Percentiles rank a stretch among this genome's conserved stretches.
phyloP scores from a whole-genome alignment of 2,329 filamentous ascomycete species.

The Aspergillus neoniger region DNA sequence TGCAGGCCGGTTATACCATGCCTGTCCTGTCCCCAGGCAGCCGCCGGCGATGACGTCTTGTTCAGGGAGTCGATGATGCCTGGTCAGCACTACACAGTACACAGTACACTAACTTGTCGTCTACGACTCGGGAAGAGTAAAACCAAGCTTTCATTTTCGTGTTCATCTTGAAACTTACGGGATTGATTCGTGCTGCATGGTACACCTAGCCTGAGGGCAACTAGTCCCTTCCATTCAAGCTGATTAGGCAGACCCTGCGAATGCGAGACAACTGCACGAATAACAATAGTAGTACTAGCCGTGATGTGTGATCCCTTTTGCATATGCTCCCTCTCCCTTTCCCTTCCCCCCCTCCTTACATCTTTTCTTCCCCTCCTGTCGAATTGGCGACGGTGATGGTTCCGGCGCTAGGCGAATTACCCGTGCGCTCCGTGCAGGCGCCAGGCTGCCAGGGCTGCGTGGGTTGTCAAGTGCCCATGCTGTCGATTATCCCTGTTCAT shows the following conservation, averaged over 20 bases:
- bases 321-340: background rate
- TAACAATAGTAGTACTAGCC: too few species aligned
- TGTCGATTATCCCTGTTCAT: too few species aligned
- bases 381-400: background rate
- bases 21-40: background rate
- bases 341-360: too few species aligned
- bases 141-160: background rate
- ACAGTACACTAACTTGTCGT: too few species aligned
- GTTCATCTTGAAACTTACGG: background rate
- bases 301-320: background rate
- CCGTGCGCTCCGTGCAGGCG: background rate
- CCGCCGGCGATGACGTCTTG: background rate
- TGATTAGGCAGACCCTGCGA: background rate
- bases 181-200: background rate
- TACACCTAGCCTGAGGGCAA: background rate
- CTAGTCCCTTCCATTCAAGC: background rate
- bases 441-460: background rate
- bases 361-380: background rate
- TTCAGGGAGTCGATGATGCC: background rate
- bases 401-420: background rate
- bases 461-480: background rate
- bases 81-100: background rate
- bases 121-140: too few species aligned
- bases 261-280: background rate
- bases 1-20: background rate